A percentile compares a stretch with the other conserved stretches of the same genome.
phyloP scores from a whole-genome alignment of 2,329 filamentous ascomycete genomes.

The Fusarium longipes region DNA sequence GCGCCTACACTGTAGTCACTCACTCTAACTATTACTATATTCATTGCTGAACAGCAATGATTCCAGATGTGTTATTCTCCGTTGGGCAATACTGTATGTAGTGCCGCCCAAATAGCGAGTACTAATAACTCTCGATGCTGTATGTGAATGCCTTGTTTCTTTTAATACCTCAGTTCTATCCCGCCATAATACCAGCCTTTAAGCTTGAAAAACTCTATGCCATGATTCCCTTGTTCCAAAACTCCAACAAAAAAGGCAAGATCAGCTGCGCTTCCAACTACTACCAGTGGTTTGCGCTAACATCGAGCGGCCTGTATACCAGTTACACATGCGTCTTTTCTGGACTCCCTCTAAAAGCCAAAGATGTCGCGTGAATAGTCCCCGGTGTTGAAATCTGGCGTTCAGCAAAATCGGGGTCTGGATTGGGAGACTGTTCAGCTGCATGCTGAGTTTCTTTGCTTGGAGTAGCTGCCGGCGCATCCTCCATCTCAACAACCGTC shows the following conservation, averaged over 20 bases:
- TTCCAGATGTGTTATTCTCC: neutral
- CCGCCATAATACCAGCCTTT: conserved; percentile 31
- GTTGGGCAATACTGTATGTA: conserved; percentile 7
- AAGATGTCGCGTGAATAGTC: conserved; percentile 55
- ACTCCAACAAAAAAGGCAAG: conserved; percentile 43
- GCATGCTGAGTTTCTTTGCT: conserved; percentile 3
- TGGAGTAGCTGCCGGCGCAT: conserved; percentile 32
- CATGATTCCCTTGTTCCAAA: conserved; percentile 37
- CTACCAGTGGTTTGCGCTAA: conserved; percentile 48
- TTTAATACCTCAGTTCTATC: conserved; percentile 38
- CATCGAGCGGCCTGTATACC: conserved; percentile 48
- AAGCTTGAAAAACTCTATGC: conserved; percentile 38
- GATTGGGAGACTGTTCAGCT: conserved; percentile 24
- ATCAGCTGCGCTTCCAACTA: conserved; percentile 23
- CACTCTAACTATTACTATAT: neutral
- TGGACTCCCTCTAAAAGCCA: conserved; percentile 71
- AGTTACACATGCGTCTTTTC: conserved; percentile 62
- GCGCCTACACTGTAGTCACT: neutral
- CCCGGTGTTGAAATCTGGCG: conserved; percentile 47
- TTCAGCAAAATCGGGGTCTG: conserved; percentile 11
- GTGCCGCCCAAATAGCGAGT: neutral
- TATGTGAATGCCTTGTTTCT: conserved; percentile 18
- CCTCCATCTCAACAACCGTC: conserved; percentile 43
- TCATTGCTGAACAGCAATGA: neutral
- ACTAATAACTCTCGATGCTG: neutral